Conservation (phyloP, 805 yeast genomes). For the Soucietia sequanensis region DNA sequence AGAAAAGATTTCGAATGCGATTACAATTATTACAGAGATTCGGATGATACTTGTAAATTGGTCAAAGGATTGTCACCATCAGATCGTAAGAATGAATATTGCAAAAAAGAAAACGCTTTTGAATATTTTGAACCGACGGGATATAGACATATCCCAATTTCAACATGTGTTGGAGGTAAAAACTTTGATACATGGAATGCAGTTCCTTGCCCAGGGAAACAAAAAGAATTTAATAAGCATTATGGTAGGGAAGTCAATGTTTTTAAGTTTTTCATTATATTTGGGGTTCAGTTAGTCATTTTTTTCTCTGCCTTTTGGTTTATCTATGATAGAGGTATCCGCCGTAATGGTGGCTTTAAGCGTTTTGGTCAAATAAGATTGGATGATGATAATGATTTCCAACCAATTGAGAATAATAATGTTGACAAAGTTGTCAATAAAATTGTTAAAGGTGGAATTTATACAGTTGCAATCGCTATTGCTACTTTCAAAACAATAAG, state of each 20-base stretch:
- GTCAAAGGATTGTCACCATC: constrained; percentile 72
- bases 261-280: constrained; percentile 48
- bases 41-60: constrained; percentile 82
- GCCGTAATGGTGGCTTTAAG: constrained; percentile 72
- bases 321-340: constrained; percentile 77
- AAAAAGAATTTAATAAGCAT: constrained; percentile 55
- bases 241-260: constrained; percentile 58
- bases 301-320: constrained; percentile 58
- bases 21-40: constrained; percentile 67
- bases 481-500: constrained; percentile 33
- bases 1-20: constrained; percentile 93
- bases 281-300: constrained; percentile 57
- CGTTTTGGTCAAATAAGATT: constrained; percentile 84
- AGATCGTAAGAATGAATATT: constrained; percentile 56
- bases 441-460: constrained; percentile 58
- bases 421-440: constrained; percentile 59
- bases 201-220: constrained; percentile 86
- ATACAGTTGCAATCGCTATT: constrained; percentile 39
- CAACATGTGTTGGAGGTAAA: constrained; percentile 83
- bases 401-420: constrained; percentile 60
- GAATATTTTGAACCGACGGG: constrained; percentile 91
- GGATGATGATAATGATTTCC: constrained; percentile 60
- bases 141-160: constrained; percentile 78
- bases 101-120: constrained; percentile 54
- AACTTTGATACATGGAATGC: constrained; percentile 64